These are phyloP conservation scores for Schizochytrium sp. DNA, from an alignment of 108 stramenopile species.

Conservation along the genomic window DNA sequence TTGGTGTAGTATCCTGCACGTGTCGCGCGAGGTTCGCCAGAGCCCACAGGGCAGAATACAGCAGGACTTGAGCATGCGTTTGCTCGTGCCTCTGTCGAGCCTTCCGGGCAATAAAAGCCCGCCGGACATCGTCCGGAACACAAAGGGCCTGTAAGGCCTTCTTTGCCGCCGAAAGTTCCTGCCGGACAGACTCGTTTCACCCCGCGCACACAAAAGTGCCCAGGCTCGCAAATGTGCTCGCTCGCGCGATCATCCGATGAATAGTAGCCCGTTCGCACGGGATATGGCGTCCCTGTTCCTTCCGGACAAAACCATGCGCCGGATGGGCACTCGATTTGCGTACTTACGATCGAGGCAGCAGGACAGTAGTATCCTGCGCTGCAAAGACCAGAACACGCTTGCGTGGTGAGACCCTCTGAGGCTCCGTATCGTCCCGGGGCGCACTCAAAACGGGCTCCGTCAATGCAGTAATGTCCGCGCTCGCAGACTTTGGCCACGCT, in stretches of 20 bases:
- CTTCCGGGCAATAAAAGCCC: not conserved
- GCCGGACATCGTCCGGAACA: not conserved
- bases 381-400: conserved; percentile 31
- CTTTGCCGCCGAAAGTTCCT: not conserved
- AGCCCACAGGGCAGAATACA: not conserved
- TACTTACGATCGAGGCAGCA: conserved; percentile 22
- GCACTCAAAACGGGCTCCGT: conserved; percentile 27
- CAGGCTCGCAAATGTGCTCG: not conserved
- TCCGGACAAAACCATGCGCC: conserved; percentile 26
- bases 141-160: not conserved
- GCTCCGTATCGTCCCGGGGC: conserved; percentile 31
- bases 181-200: not conserved
- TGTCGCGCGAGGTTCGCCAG: not conserved
- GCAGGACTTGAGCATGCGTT: not conserved
- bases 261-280: conserved; percentile 32
- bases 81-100: not conserved
- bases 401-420: conserved; percentile 15
- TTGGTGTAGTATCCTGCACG: not conserved
- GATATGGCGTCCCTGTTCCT: conserved; percentile 24
- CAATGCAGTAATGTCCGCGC: conserved; percentile 31
- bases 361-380: conserved; percentile 28
- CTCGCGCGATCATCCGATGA: not conserved
- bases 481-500: conserved; percentile 13
- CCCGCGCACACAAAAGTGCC: not conserved
- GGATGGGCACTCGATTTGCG: conserved; percentile 23